Base-by-base conservation (phyloP, 139 green algal species). In the Ettlia oleoabundans region DNA sequence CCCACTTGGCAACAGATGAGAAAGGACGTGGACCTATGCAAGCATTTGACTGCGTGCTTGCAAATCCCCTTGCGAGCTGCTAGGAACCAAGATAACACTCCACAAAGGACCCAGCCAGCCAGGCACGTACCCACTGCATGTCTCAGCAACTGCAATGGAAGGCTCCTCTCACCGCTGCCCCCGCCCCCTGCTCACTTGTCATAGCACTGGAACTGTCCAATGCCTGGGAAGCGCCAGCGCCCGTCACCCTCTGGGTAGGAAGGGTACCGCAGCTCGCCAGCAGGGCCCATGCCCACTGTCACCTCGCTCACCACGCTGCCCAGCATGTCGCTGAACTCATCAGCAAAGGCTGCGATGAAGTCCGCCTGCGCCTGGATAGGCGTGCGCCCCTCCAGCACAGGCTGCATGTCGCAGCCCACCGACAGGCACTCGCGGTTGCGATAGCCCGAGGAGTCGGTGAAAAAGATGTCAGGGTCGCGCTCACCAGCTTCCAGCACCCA, bases 141-240 rank as follows among this genome's bases (percentile, higher is more conserved):
- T n/a, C n/a, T n/a, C n/a, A n/a, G n/a, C n/a, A n/a, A n/a, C n/a
- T n/a, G n/a, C n/a, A n/a, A n/a, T n/a, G n/a, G n/a, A n/a, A n/a
- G n/a, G n/a, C n/a, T n/a, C n/a, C n/a, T n/a, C n/a, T n/a, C 30
- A 30, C 71, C 3, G 58, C 28, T 18, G 55, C 4, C 67, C 24
- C 26, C 18, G 7, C 67, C 38, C 7, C 66, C 8, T 18, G 22
- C 67, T 75, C 75, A 81, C 75, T 71, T 91, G 90, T 99, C 96
- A 82, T 98, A 99, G 91, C 97, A 99, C 89, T 99, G 96, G 89
- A 99, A 99, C 88, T 99, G 94, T 30, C 96, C 96, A 24, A 99
- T 95, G 15, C 96, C 96, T 8, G 96, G 96, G 82, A 99, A 99
- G 28, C 93, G 89, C 96, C 96, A 99, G 30, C 94, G 89, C 4